Evolutionary conservation across 2,329 filamentous ascomycete species (phyloP), one percentile per base, ranked within the genome.

Genomic region (Paecilomyces sp.): DNA sequence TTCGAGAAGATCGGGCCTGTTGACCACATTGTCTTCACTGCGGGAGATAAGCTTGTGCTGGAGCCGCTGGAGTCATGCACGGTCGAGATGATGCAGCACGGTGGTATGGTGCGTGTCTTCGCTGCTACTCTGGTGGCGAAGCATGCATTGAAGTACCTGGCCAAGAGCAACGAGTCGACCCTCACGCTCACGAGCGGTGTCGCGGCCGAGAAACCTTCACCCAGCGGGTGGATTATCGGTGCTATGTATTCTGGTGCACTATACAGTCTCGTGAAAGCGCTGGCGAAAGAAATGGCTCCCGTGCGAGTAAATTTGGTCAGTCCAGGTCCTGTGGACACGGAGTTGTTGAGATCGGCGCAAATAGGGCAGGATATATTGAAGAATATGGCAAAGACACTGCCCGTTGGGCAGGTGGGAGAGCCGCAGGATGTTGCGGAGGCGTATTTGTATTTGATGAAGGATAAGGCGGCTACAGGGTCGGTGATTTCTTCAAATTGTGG

Each of bases 361-460:
- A n/a, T 41, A 5, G 34, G 34, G 13, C 4, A 13, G 12, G 34
- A n/a, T 2, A 15, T n/a, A 41, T 41, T 41, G 13, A 9, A 41
- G 34, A n/a, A 13, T 2, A 41, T 41, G 34, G 34, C 9, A 2
- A 41, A 15, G 13, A 41, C n/a, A n/a, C 4, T 41, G 34, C 34
- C 34, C 4, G 34, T 41, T 41, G 34, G 34, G 13, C 34, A 41
- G 34, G 68, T 80, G 33, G 77, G 70, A 5, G 62, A 66, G 61
- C 68, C 72, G 5, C 74, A 76, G 60, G 77, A 80, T 67, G 67
- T 79, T 33, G 78, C 76, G 2, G 80, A 83, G 72, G 73, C 72
- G 50, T 84, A 77, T 70, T 58, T 83, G 63, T 81, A 75, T 65
- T 65, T 75, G 22, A 73, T 83, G 76, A 65, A 65, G 53, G 62